Percentiles rank a stretch among this genome's conserved stretches.
Evolutionary conservation across 2,329 filamentous ascomycete species (phyloP).

Genomic region (Clarireedia sp.): DNA sequence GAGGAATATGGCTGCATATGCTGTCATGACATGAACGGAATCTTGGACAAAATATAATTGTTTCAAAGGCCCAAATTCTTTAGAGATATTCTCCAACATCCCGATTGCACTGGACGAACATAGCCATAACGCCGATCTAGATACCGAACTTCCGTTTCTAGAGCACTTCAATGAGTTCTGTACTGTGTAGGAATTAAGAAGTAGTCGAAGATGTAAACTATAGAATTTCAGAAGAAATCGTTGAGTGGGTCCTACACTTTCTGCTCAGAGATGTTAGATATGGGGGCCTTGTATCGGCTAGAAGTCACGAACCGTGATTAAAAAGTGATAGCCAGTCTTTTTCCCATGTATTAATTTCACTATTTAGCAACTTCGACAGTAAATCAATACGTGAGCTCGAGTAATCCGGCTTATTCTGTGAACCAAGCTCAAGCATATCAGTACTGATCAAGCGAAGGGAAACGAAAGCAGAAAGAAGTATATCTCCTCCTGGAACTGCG

Average conservation of each 20-base stretch:
- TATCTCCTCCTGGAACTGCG: conserved; percentile 30
- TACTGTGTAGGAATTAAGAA: conserved; percentile 32
- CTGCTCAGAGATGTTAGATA: not conserved
- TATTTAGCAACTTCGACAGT: conserved; percentile 15
- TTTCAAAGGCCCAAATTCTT: conserved; percentile 21
- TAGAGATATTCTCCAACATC: conserved; percentile 53
- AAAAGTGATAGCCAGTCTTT: conserved; percentile 14
- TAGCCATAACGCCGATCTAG: conserved; percentile 28
- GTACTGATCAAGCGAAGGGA: conserved; percentile 32
- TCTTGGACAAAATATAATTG: conserved; percentile 35
- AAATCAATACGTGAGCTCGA: conserved; percentile 1
- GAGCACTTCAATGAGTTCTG: conserved; percentile 27
- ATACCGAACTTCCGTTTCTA: conserved; percentile 22
- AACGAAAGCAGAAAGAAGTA: conserved; percentile 32
- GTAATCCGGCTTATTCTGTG: not conserved
- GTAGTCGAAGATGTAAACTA: conserved; percentile 32
- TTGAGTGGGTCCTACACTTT: conserved; percentile 25
- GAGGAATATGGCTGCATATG: conserved; percentile 34
- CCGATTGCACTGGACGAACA: conserved; percentile 39
- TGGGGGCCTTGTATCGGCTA: no score
- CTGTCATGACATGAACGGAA: conserved; percentile 36
- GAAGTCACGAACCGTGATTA: conserved; percentile 12
- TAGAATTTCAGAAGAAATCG: conserved; percentile 34
- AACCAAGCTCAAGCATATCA: conserved; percentile 26
- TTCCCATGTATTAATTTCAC: conserved; percentile 15